These are phyloP conservation scores for Eimeria sp. DNA, from an alignment of 169 alveolate species.

Conservation along the genomic window DNA sequence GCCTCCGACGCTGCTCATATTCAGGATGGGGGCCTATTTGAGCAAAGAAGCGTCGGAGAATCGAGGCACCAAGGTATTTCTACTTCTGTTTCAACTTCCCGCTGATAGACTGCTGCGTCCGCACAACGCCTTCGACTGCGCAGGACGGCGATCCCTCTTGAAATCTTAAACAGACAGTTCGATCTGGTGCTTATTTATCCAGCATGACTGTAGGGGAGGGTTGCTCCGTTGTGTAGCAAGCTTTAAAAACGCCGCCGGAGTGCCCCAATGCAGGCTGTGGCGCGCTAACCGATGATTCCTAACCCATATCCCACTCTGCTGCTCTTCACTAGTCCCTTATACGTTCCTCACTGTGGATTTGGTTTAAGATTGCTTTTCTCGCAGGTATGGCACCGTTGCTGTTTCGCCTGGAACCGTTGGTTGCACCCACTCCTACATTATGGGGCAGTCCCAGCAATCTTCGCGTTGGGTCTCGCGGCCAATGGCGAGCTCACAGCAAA, in stretches of 20 bases:
- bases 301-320: neutral
- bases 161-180: no score
- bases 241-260: neutral
- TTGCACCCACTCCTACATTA: conserved; percentile 83
- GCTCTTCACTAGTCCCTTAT: neutral
- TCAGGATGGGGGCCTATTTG: conserved; percentile 30
- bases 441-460: conserved; percentile 80
- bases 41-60: conserved; percentile 7
- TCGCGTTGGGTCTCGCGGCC: conserved; percentile 81
- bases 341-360: neutral
- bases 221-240: neutral
- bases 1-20: neutral
- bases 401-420: conserved; percentile 77
- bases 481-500: conserved; percentile 80
- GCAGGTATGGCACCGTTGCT: conserved; percentile 68
- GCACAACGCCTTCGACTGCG: neutral
- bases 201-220: neutral
- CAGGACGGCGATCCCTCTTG: no score
- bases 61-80: neutral
- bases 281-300: neutral
- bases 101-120: neutral
- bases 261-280: neutral
- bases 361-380: neutral
- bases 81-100: neutral
- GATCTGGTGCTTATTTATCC: neutral